These are phyloP conservation scores for Podospora tetraspora DNA, from an alignment of 495 filamentous ascomycete species.

Conservation along the genomic window DNA sequence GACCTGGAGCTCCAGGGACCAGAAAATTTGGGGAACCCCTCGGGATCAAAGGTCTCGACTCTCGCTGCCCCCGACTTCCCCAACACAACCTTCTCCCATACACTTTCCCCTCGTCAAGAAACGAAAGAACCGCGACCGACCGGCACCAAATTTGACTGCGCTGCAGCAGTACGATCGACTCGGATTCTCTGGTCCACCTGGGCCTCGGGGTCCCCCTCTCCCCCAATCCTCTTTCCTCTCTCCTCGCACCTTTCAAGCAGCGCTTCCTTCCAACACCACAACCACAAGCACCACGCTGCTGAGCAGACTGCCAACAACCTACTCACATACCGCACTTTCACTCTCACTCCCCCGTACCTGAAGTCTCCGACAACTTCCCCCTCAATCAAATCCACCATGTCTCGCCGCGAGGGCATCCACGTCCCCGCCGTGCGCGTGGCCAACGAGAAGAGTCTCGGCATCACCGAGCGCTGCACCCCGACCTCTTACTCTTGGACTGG, in stretches of 20 bases:
- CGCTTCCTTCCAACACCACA: background rate
- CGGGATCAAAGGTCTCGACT: background rate
- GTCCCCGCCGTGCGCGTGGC: conserved; percentile 31
- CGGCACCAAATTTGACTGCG: background rate
- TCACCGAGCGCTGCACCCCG: conserved; percentile 31
- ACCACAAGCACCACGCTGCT: background rate
- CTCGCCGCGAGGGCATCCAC: conserved; percentile 27
- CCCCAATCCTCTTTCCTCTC: background rate
- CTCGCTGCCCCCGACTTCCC: background rate
- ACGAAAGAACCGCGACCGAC: background rate
- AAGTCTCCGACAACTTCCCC: background rate
- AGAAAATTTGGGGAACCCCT: background rate
- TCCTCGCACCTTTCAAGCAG: background rate
- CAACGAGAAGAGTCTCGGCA: conserved; percentile 34
- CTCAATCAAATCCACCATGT: conserved; percentile 16
- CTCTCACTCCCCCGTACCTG: background rate
- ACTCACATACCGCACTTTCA: background rate
- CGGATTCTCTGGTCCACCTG: background rate
- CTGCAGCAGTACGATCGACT: background rate
- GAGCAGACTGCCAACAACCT: background rate
- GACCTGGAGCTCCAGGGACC: background rate
- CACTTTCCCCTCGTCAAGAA: background rate
- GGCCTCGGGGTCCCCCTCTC: background rate
- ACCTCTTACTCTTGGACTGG: conserved; percentile 33
- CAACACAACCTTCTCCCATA: conserved; percentile 1